These are phyloP conservation scores for Urochloa ruziziensis DNA, from an alignment of 176 grass and related monocot genomes.

Conservation along the genomic window DNA sequence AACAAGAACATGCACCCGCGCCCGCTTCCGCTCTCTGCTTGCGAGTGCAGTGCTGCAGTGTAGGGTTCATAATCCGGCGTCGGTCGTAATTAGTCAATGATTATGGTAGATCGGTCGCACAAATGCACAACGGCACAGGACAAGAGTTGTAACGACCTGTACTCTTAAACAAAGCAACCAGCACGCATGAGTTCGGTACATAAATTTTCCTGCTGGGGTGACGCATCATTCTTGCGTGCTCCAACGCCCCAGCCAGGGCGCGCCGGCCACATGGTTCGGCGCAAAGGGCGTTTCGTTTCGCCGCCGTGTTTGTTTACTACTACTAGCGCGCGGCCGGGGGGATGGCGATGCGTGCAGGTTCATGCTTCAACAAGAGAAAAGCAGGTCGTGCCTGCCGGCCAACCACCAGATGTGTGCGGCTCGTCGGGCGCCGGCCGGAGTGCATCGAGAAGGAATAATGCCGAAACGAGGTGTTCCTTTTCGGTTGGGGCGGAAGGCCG, in stretches of 20 bases:
- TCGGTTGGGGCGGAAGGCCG: not conserved
- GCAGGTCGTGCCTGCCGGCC: constrained; percentile 6
- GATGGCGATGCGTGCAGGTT: constrained; percentile 2
- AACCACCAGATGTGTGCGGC: not conserved
- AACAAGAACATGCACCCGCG: constrained; percentile 17
- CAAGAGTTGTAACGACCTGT: not conserved
- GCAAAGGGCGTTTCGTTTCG: not conserved
- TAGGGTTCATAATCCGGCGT: not conserved
- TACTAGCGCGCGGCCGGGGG: too few relatives aligned
- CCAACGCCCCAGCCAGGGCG: constrained; percentile 13
- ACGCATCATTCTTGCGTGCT: constrained; percentile 22
- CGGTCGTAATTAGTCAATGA: constrained; percentile 11
- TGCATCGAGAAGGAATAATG: not conserved
- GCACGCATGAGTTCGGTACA: not conserved
- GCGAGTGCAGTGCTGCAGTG: not conserved
- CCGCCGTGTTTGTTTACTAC: not conserved
- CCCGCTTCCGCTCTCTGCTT: not conserved
- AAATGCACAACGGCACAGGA: not conserved
- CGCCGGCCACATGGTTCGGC: not conserved
- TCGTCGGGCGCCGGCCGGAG: not conserved
- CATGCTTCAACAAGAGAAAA: not conserved
- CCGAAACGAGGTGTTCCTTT: not conserved
- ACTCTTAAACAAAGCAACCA: not conserved
- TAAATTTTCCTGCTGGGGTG: too few relatives aligned
- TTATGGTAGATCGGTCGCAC: not conserved